Conservation (phyloP, 768 basidiomycete species). For the Panellus pusillus region DNA sequence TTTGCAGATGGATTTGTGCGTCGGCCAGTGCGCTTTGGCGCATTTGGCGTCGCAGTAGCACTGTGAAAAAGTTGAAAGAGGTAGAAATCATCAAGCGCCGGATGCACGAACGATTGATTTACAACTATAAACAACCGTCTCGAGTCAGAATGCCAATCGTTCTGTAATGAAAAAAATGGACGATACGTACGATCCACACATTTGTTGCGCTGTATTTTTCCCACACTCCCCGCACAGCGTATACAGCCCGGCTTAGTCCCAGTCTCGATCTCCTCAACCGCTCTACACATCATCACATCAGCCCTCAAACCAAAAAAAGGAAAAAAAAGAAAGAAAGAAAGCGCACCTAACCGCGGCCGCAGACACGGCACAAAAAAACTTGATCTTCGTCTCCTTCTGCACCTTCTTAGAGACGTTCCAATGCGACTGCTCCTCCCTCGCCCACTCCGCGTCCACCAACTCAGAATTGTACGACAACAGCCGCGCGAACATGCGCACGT, state of each 20-base stretch:
- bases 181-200: conserved; percentile 21
- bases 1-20: conserved; percentile 22
- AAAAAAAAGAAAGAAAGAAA: not conserved
- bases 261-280: conserved; percentile 24
- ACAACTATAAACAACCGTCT: conserved; percentile 2
- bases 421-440: conserved; percentile 22
- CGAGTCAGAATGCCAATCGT: not conserved
- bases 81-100: not conserved
- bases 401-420: conserved; percentile 20
- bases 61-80: not conserved
- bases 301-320: not conserved
- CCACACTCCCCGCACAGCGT: conserved; percentile 17
- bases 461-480: conserved; percentile 22
- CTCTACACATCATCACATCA: conserved; percentile 1
- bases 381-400: conserved; percentile 20
- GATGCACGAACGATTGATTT: conserved; percentile 4
- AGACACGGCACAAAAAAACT: conserved; percentile 25
- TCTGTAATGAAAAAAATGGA: not conserved
- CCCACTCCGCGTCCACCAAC: conserved; percentile 17
- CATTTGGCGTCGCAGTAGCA: conserved; percentile 22
- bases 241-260: conserved; percentile 7
- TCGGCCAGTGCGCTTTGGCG: conserved; percentile 19
- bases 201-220: conserved; percentile 13
- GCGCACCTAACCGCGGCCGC: conserved; percentile 14
- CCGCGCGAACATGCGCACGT: conserved; percentile 24